Percentiles rank a stretch among this genome's conserved stretches.
Evolutionary conservation across 768 basidiomycete genomes (phyloP).

Genomic region (Serendipita indica): DNA sequence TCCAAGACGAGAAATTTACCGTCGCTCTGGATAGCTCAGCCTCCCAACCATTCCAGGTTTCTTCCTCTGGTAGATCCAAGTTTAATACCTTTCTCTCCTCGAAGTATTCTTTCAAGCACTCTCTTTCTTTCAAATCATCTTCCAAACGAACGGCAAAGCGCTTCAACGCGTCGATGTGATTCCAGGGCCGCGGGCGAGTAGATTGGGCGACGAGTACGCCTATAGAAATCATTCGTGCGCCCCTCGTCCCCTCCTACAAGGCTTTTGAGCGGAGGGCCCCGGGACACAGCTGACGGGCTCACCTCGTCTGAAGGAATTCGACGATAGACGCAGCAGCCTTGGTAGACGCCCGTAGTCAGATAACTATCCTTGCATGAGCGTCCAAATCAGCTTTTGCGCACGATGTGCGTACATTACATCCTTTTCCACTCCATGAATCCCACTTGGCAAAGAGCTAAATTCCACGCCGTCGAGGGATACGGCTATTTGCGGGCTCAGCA

Average conservation of each 20-base stretch:
- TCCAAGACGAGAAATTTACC: slow-evolving; percentile 11
- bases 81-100: slow-evolving; percentile 41
- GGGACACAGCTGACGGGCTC: not conserved
- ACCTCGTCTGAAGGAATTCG: slow-evolving; percentile 48
- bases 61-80: slow-evolving; percentile 39
- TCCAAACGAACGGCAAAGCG: slow-evolving; percentile 36
- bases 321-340: slow-evolving; percentile 62
- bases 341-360: slow-evolving; percentile 52
- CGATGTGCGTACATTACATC: slow-evolving; percentile 52
- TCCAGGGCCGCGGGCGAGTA: slow-evolving; percentile 56
- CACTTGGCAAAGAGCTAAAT: slow-evolving; percentile 70
- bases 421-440: slow-evolving; percentile 61
- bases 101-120: slow-evolving; percentile 46
- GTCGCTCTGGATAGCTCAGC: slow-evolving; percentile 44
- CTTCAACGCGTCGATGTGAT: slow-evolving; percentile 50
- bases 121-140: slow-evolving; percentile 41
- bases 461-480: slow-evolving; percentile 56
- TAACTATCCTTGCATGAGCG: slow-evolving; percentile 31
- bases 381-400: not conserved
- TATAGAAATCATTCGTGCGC: slow-evolving; percentile 63
- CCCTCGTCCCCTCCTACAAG: slow-evolving; percentile 44
- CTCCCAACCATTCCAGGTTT: slow-evolving; percentile 55
- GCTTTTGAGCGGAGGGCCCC: not conserved
- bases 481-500: slow-evolving; percentile 27
- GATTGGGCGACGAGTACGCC: slow-evolving; percentile 59